Evolutionary conservation across 2,329 filamentous ascomycete species (phyloP), one percentile per base, ranked within the genome.

Genomic region (Myriangium duriaei): DNA sequence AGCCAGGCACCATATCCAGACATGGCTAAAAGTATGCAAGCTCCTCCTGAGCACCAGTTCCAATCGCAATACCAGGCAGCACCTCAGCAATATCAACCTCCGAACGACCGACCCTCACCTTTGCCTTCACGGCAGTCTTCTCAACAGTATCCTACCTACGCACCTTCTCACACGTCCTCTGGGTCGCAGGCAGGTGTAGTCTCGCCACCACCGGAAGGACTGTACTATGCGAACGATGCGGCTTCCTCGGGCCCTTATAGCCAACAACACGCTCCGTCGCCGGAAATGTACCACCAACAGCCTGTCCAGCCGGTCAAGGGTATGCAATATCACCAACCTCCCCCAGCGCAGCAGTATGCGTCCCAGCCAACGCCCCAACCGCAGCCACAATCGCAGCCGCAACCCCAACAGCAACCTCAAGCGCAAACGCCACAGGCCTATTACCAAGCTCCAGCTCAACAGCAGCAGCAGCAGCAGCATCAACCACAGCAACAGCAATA

Each of bases 161-260:
- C 58, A 39, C 41, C 51, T 45, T 43, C 60, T 54, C 48, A 55
- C 34, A 47, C 45, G 11, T 51, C 48, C 3, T 50, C 51, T 14
- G 40, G 43, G 16, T 51, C 49, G 6, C 52, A 53, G 38, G 48
- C 50, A 11, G 34, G 42, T 16, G 37, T 50, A 19, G 53, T 47
- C 42, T 47, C 47, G 43, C 44, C 59, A 45, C 38, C 51, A 11
- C 51, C 64, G 11, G 74, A 80, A 42, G 65, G 67, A 7, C 78
- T 72, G 49, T 81, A 79, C 54, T 74, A 72, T 49, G 52, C 51
- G 11, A 47, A 44, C 32, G 48, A 37, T 21, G 42, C 49, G 28
- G 42, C 45, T 16, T 41, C 39, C 33, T 11, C 32, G 6, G 26
- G 18, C 7, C 42, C 51, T 4, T 44, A 50, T 16, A 50, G 48